Evolutionary conservation across 2,329 filamentous ascomycete genomes (phyloP).

Genomic region (Aureobasidium vineae): DNA sequence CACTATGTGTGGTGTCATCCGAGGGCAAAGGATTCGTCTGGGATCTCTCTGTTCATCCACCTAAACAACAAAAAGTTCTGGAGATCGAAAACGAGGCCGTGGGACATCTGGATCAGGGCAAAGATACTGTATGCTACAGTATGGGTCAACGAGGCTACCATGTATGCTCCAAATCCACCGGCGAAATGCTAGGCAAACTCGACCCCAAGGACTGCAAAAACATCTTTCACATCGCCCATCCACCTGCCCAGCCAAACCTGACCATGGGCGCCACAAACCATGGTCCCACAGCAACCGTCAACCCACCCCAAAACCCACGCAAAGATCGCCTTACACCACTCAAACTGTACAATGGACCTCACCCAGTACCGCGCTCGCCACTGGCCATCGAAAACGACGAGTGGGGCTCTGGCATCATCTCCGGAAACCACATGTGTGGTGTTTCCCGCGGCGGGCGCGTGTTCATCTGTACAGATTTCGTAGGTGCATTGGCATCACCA

Average conservation of each 20-base stretch:
- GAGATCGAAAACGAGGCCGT: conserved; percentile 45
- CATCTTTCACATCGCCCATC: conserved; percentile 41
- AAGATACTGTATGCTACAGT: conserved; percentile 46
- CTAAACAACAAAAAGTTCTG: conserved; percentile 39
- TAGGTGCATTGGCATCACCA: conserved; percentile 38
- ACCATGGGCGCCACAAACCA: conserved; percentile 31
- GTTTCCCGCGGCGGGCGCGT: conserved; percentile 46
- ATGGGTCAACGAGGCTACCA: conserved; percentile 47
- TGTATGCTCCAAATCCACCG: conserved; percentile 44
- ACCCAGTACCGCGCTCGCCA: conserved; percentile 27
- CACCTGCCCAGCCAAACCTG: conserved; percentile 25
- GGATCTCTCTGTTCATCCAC: conserved; percentile 41
- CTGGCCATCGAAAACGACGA: conserved; percentile 41
- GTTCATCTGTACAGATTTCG: conserved; percentile 49
- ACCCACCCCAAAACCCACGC: conserved; percentile 30
- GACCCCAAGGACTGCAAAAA: conserved; percentile 39
- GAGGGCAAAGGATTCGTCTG: conserved; percentile 49
- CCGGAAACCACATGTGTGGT: conserved; percentile 45
- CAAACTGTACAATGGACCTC: conserved; percentile 29
- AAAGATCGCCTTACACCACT: conserved; percentile 30
- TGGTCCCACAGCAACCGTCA: conserved; percentile 28
- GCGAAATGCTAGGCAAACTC: conserved; percentile 42
- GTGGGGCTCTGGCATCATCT: conserved; percentile 50
- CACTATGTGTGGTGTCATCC: conserved; percentile 49
- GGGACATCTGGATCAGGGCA: conserved; percentile 48